A percentile compares a stretch with the other conserved stretches of the same genome.
Conservation (phyloP, 352 stramenopile species). For the Globisporangium canariense region DNA sequence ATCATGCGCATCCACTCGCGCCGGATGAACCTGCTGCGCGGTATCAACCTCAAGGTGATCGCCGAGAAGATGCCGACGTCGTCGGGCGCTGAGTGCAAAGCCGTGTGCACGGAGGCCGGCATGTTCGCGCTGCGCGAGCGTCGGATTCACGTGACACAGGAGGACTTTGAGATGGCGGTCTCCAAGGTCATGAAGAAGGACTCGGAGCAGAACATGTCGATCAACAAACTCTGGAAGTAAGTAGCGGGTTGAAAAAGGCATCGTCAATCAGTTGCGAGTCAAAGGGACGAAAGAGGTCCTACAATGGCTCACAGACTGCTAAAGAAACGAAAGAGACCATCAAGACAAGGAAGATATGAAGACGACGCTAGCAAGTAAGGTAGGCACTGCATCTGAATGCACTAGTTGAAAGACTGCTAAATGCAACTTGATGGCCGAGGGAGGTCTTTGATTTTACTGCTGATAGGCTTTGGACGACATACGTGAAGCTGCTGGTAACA, state of each 20-base stretch:
- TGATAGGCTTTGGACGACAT: not conserved
- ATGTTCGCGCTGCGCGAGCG: conserved; percentile 99
- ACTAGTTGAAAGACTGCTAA: not conserved
- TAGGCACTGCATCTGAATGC: not conserved
- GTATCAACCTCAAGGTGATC: conserved; percentile 98
- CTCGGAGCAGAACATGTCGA: conserved; percentile 95
- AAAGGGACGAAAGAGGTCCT: too few species aligned
- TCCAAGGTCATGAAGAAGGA: conserved; percentile 99
- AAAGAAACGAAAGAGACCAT: not conserved
- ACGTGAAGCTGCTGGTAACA: not conserved
- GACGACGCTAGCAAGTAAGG: not conserved
- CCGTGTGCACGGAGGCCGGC: conserved; percentile 98
- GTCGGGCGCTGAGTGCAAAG: conserved; percentile 98
- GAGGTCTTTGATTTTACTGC: not conserved
- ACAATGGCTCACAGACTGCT: not conserved
- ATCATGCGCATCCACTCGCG: conserved; percentile 99
- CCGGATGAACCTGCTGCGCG: conserved; percentile 99
- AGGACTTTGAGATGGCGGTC: conserved; percentile 99
- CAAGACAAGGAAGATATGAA: not conserved
- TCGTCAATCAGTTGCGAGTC: not conserved
- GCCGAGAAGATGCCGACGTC: conserved; percentile 98
- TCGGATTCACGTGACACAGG: conserved; percentile 99
- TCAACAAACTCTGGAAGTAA: conserved; percentile 99
- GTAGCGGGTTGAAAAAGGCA: not conserved
- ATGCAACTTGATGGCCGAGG: not conserved